Base-by-base conservation (phyloP, 345 rosid genomes). In the Arabidopsis suecica region DNA sequence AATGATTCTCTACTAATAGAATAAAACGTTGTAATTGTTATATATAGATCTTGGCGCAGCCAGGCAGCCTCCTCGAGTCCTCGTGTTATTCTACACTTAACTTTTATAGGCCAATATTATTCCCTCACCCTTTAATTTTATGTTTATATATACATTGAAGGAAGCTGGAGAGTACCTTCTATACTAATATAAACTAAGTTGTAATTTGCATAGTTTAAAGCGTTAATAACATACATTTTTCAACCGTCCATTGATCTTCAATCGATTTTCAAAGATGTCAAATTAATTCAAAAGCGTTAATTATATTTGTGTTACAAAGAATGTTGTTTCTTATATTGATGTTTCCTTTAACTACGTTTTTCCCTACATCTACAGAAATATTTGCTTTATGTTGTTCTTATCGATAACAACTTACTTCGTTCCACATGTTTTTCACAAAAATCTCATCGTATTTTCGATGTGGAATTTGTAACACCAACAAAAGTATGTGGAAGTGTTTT, bases 41-140 rank as follows among this genome's bases (percentile, higher is more conserved):
- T 33, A 20, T 13, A 9, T 23, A 56, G 65, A 55, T 74, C 41
- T 34, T 65, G 36, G 65, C 41, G 78, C 49, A 64, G 70, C 55
- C 55, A 16, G 13, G 50, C 66, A 71, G 69, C 71, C 71, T 44
- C 61, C 67, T 58, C 61, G 23, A 13, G 25, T 44, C 61, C 67
- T 58, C 61, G 23, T 20, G 25, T 66, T 57, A 66, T 66, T 74
- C 61, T 16, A 44, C 61, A 57, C 53, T 7, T 10, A 34, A 42
- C 55, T 30, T 28, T 14, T 64, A 23, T 28, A 57, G 14, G 18
- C 40, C 10, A 65, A 57, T 23, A 34, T 57, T 23, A 34, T 57
- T 74, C 65, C 37, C 38, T 55, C 3, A 25, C 18, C 20, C 13
- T 73, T 55, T 45, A 28, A 37, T 55, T 55, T 22, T 54, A 10